Evolutionary conservation across 495 filamentous ascomycete species (phyloP).

Genomic region (Astrothelium subdiscretum): DNA sequence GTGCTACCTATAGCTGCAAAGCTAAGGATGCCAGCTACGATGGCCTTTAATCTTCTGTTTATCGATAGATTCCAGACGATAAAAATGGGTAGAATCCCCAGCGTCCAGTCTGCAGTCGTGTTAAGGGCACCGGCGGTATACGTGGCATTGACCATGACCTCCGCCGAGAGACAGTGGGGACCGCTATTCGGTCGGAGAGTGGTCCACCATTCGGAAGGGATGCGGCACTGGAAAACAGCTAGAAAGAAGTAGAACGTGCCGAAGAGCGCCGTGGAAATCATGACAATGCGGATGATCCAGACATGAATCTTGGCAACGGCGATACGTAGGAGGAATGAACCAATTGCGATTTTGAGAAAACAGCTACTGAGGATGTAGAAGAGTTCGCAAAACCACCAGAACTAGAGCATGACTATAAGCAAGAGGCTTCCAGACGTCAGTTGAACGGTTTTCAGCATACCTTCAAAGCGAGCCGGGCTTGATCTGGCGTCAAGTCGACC

Average conservation of each 20-base stretch:
- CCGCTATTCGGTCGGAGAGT: constrained; percentile 13
- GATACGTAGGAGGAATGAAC: constrained; percentile 34
- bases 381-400: constrained; percentile 29
- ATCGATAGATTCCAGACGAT: constrained; percentile 13
- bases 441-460: background rate
- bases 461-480: constrained; percentile 1
- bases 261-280: constrained; percentile 23
- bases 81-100: constrained; percentile 16
- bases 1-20: constrained; percentile 25
- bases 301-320: constrained; percentile 28
- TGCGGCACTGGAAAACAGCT: constrained; percentile 35
- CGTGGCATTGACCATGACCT: constrained; percentile 13
- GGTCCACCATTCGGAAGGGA: constrained; percentile 29
- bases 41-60: constrained; percentile 4
- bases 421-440: background rate
- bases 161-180: constrained; percentile 18
- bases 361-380: constrained; percentile 29
- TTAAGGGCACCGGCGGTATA: constrained; percentile 21
- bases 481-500: constrained; percentile 6
- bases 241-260: constrained; percentile 30
- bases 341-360: constrained; percentile 33
- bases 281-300: constrained; percentile 24
- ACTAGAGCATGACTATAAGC: constrained; percentile 3
- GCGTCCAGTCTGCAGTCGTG: constrained; percentile 18
- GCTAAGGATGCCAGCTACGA: constrained; percentile 11